phyloP scores from a whole-genome alignment of 768 basidiomycete genomes.

The Candolleomyces eurysporus region DNA sequence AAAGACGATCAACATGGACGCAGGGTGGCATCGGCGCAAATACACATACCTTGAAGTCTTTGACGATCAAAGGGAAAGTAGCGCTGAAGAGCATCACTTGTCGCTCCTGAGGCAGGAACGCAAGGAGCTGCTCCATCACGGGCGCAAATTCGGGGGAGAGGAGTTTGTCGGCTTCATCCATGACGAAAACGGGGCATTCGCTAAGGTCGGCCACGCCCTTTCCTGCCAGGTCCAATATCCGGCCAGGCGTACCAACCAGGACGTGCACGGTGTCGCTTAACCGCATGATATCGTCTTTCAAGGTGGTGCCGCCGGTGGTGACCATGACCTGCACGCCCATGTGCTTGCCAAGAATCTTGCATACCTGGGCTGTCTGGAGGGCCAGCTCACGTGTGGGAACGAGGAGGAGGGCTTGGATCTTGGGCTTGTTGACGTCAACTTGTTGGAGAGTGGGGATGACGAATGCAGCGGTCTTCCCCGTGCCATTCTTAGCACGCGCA shows the following conservation, averaged over 20 bases:
- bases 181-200: constrained; percentile 95
- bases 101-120: constrained; percentile 76
- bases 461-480: constrained; percentile 98
- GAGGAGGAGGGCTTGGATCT: constrained; percentile 95
- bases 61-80: constrained; percentile 98
- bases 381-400: constrained; percentile 99
- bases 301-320: constrained; percentile 95
- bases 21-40: not conserved
- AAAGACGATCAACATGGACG: constrained; percentile 4
- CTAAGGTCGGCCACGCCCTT: constrained; percentile 92
- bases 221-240: constrained; percentile 91
- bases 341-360: constrained; percentile 95
- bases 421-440: constrained; percentile 75
- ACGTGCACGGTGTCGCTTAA: constrained; percentile 90
- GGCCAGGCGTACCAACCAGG: constrained; percentile 94
- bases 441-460: constrained; percentile 96
- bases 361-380: constrained; percentile 97
- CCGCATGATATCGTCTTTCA: constrained; percentile 97
- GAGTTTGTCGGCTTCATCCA: constrained; percentile 99
- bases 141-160: constrained; percentile 97
- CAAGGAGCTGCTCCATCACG: constrained; percentile 94
- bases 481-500: constrained; percentile 94
- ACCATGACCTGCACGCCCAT: constrained; percentile 98
- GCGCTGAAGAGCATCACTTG: constrained; percentile 99
- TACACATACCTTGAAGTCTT: constrained; percentile 87